These are phyloP conservation scores for Claviceps paspali DNA, from an alignment of 2,329 filamentous ascomycete species.

Conservation along the genomic window DNA sequence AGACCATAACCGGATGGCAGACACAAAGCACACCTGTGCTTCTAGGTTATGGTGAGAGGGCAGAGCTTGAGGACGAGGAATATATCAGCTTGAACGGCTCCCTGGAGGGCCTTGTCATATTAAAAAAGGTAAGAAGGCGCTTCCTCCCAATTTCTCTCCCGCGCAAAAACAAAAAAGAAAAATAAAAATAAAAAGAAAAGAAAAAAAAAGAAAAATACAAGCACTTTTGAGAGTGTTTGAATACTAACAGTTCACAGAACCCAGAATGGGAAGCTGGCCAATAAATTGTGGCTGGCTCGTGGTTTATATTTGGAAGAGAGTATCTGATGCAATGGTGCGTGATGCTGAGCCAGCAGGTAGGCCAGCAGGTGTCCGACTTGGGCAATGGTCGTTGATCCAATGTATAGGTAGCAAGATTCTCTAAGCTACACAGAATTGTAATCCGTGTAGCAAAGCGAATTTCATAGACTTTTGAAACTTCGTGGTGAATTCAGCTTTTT, in stretches of 20 bases:
- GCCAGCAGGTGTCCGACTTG: neutral
- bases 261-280: constrained; percentile 25
- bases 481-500: no score
- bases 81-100: constrained; percentile 86
- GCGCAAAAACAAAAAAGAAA: no score
- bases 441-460: neutral
- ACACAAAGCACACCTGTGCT: constrained; percentile 98
- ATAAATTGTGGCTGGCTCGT: constrained; percentile 12
- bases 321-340: neutral
- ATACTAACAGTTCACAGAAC: constrained; percentile 17
- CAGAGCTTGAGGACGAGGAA: constrained; percentile 94
- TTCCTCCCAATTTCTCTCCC: no score
- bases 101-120: constrained; percentile 85
- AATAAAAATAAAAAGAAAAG: no score
- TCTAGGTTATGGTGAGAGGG: constrained; percentile 84
- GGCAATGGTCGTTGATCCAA: constrained; percentile 9
- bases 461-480: no score
- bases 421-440: neutral
- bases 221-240: no score
- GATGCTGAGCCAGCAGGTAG: constrained; percentile 2
- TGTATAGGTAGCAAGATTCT: constrained; percentile 18
- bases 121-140: constrained; percentile 89
- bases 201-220: no score
- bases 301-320: neutral
- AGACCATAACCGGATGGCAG: constrained; percentile 99